A percentile compares a stretch with the other conserved stretches of the same genome.
Evolutionary conservation across 2,329 filamentous ascomycete genomes (phyloP).

Genomic region (Neoarthrinium moseri): DNA sequence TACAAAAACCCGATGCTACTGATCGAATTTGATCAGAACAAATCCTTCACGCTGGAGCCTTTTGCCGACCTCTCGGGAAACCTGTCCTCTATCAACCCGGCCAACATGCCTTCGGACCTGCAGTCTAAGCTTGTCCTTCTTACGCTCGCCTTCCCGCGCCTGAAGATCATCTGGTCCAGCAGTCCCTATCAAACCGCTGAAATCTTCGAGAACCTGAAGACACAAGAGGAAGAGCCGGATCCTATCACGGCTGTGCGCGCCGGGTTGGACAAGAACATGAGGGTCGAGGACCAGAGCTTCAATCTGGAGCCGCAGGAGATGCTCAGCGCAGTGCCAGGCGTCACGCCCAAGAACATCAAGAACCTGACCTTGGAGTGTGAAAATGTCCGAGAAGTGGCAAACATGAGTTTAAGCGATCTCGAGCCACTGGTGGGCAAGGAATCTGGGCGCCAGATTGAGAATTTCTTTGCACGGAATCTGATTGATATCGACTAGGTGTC

Average conservation of each 20-base stretch:
- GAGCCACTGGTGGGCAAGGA: conserved; percentile 74
- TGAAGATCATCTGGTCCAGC: conserved; percentile 91
- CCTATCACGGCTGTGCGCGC: conserved; percentile 82
- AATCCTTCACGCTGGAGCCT: conserved; percentile 90
- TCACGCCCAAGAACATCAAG: conserved; percentile 76
- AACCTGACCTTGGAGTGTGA: conserved; percentile 70
- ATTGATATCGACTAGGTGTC: conserved; percentile 50
- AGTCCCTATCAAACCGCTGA: conserved; percentile 95
- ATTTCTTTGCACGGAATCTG: conserved; percentile 73
- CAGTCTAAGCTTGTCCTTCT: conserved; percentile 91
- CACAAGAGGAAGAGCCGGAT: conserved; percentile 85
- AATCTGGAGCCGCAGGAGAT: conserved; percentile 89
- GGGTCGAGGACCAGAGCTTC: conserved; percentile 68
- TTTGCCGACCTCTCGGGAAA: conserved; percentile 67
- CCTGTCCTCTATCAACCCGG: conserved; percentile 60
- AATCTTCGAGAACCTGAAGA: conserved; percentile 93
- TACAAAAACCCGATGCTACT: conserved; percentile 89
- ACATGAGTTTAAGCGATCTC: conserved; percentile 75
- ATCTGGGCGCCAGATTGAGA: conserved; percentile 70
- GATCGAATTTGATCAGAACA: conserved; percentile 97
- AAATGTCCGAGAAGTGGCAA: conserved; percentile 79
- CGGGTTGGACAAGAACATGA: conserved; percentile 67
- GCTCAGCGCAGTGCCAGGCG: conserved; percentile 79
- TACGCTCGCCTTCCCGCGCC: conserved; percentile 83
- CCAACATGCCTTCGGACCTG: conserved; percentile 66